Evolutionary conservation across 1,284 basidiomycete genomes (phyloP), one percentile per base, ranked within the genome.

Genomic region (Athelia psychrophila): DNA sequence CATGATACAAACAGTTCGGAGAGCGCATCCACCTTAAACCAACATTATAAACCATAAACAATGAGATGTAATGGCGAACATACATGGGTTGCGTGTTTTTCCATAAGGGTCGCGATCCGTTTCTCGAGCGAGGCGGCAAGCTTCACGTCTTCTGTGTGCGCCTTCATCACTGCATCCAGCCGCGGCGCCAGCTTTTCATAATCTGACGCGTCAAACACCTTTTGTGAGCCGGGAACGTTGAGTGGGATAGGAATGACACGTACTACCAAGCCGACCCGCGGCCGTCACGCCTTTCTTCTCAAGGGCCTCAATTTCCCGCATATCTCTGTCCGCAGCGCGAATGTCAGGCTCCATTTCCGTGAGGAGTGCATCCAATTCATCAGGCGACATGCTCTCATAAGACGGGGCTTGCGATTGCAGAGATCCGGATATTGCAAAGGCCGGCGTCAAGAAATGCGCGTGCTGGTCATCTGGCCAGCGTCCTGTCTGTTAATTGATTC

Each of bases 1-100:
- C 89, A 92, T 16, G 79, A 80, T 8, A 92, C 84, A 57, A 91
- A 92, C 13, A 91, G 70, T 55, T 91, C 88, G 3, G 88, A 92
- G 2, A 91, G 72, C 0, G 80, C 78, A 60, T 90, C 87, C 8
- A 89, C 82, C 88, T 91, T 54, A 19, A 44, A 55, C 46, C 23
- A n/a, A 15, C n/a, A 8, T 54, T 6, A 52, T n/a, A n/a, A n/a
- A n/a, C n/a, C n/a, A n/a, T n/a, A n/a, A n/a, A 24, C 13, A 52
- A 45, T 47, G 40, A 24, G 27, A 16, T 36, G 24, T 52, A 20
- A 52, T 13, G 8, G 35, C 23, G 24, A 6, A 3, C 78, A 38
- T 57, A 89, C 89, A 63, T 87, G 83, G 8, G 78, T 83, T 5
- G 82, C 80, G 65, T 92, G 86, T 33, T 72, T 71, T 53, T 88